Base-by-base conservation (phyloP, 306 rosid genomes). In the Rosa persica region DNA sequence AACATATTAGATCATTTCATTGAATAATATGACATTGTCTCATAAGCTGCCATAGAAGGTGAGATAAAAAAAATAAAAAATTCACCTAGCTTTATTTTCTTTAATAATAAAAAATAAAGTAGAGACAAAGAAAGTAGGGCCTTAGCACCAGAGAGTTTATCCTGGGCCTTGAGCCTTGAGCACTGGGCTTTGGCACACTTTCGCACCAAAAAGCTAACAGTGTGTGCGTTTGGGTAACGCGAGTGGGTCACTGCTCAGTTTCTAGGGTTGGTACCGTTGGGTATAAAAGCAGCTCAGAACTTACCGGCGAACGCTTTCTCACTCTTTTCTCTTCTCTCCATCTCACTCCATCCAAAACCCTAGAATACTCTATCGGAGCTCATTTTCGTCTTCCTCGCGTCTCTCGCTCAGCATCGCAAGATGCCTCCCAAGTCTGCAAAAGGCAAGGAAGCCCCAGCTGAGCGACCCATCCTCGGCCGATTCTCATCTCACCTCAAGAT, bases 361-460 rank as follows among this genome's bases (percentile, higher is more conserved):
- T 76, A 76, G 72, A 76, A 27, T 16, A 0, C 62, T 51, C 74
- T n/a, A 19, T 10, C 67, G 58, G 8, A 10, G 42, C 55, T 58
- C 77, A 22, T 3, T 30, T 30, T 30, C 36, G 36, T 30, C 64
- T 72, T 73, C 36, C 20, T 65, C 42, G n/a, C 36, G 17, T 58
- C 36, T 36, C 48, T 68, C 30, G 38, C 27, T 25, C 52, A 25
- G 3, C 0, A 40, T 42, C 55, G 10, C 17, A 90, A 58, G 76
- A 94, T 94, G 98, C 97, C 98, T 85, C 97, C 98, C 2, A 94
- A 94, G 85, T 67, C 97, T 62, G 85, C 96, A 36, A 94, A 94
- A 76, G 89, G 90, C 11, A 94, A 94, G 88, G 98, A 94, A 80
- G 92, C 89, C 17, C 93, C 97, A 8, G 91, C 85, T 57, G 98